Evolutionary conservation across 352 stramenopile species (phyloP).

Genomic region (Phytopythium vexans): DNA sequence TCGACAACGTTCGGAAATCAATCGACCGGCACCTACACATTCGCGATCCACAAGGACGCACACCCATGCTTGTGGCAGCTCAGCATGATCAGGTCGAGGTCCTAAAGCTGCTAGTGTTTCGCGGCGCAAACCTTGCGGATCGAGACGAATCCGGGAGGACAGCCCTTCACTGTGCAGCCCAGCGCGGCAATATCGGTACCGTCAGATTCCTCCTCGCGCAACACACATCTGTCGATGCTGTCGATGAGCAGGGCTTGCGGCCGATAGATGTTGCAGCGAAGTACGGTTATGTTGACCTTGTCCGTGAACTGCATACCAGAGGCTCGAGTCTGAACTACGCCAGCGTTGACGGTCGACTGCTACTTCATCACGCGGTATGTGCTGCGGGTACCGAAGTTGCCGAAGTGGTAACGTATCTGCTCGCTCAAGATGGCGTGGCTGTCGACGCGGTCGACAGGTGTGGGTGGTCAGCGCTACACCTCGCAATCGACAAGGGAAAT

Average conservation of each 20-base stretch:
- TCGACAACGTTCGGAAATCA: background rate
- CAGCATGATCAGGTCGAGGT: slow-evolving; percentile 3
- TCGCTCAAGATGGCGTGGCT: background rate
- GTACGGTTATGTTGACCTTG: slow-evolving; percentile 19
- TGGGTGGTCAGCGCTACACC: slow-evolving; percentile 3
- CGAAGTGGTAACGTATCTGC: background rate
- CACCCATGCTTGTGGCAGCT: slow-evolving; percentile 2
- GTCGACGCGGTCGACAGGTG: background rate
- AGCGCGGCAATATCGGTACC: background rate
- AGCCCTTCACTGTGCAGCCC: slow-evolving; percentile 3
- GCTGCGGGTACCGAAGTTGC: background rate
- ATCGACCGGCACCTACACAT: slow-evolving; percentile 3
- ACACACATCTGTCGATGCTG: background rate
- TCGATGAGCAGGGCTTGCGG: background rate
- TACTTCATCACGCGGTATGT: slow-evolving; percentile 2
- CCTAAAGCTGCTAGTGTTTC: slow-evolving; percentile 6
- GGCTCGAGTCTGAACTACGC: slow-evolving; percentile 2
- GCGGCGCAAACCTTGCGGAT: background rate
- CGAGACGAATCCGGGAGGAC: slow-evolving; percentile 3
- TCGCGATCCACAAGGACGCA: background rate
- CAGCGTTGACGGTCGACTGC: background rate
- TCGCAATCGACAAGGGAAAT: slow-evolving; percentile 1
- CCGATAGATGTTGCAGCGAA: background rate
- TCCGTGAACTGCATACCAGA: slow-evolving; percentile 44
- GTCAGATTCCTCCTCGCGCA: slow-evolving; percentile 1